Percentiles rank a stretch among this genome's conserved stretches.
phyloP scores from a whole-genome alignment of 2,329 filamentous ascomycete genomes.

The Trichoderma sp. region DNA sequence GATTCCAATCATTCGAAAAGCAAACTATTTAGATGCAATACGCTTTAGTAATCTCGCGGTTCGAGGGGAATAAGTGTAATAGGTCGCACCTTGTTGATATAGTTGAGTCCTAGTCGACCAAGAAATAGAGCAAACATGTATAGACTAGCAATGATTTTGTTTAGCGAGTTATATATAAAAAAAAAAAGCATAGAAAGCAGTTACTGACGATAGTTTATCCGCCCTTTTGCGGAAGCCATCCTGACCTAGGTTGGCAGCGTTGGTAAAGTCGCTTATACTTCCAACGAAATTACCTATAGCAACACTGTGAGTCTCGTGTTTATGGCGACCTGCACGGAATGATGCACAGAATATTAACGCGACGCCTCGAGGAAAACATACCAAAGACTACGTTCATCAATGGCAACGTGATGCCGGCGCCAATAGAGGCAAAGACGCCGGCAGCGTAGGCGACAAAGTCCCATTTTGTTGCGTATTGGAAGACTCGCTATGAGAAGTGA shows the following conservation, averaged over 20 bases:
- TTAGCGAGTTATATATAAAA: neutral
- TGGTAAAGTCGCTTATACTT: constrained; percentile 43
- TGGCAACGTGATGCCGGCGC: constrained; percentile 54
- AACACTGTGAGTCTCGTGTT: neutral
- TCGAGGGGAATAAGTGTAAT: neutral
- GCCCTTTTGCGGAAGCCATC: constrained; percentile 42
- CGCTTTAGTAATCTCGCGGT: neutral
- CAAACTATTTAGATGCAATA: constrained; percentile 41
- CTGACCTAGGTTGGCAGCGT: constrained; percentile 33
- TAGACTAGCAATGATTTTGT: constrained; percentile 41
- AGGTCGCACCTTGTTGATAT: constrained; percentile 52
- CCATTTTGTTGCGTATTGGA: constrained; percentile 53
- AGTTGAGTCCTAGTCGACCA: constrained; percentile 61
- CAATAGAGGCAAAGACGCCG: constrained; percentile 49
- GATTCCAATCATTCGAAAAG: constrained; percentile 61
- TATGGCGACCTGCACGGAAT: neutral
- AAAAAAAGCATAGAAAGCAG: neutral
- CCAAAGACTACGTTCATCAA: constrained; percentile 61
- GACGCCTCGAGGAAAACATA: constrained; percentile 25
- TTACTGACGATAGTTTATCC: constrained; percentile 45
- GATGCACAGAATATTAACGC: neutral
- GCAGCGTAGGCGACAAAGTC: constrained; percentile 49
- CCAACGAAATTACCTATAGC: constrained; percentile 43
- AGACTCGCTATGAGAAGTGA: constrained; percentile 42
- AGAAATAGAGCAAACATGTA: constrained; percentile 72